These are phyloP conservation scores for Saccharomycopsis sp. DNA, from an alignment of 805 yeast species.

Conservation along the genomic window DNA sequence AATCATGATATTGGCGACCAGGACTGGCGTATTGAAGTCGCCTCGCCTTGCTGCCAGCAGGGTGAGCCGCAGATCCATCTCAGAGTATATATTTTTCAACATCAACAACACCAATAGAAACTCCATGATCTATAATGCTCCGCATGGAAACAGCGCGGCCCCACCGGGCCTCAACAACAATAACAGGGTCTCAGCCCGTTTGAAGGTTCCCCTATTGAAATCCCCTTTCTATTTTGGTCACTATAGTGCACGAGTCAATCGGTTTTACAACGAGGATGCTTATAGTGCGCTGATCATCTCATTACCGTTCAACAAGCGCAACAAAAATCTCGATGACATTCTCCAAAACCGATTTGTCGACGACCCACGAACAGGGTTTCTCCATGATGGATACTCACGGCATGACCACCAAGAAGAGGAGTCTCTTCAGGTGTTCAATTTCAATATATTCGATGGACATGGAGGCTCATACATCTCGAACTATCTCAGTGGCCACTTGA, in stretches of 20 bases:
- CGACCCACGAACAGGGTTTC: not conserved
- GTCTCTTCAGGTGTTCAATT: slow-evolving; percentile 46
- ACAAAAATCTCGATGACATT: slow-evolving; percentile 23
- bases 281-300: slow-evolving; percentile 59
- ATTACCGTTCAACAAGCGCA: slow-evolving; percentile 31
- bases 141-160: not conserved
- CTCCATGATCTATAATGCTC: not conserved
- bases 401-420: slow-evolving; percentile 6
- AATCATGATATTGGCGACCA: not conserved
- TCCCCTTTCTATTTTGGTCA: slow-evolving; percentile 78
- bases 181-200: slow-evolving; percentile 15
- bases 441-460: slow-evolving; percentile 88
- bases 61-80: slow-evolving; percentile 1
- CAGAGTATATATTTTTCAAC: slow-evolving; percentile 12
- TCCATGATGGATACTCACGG: slow-evolving; percentile 16
- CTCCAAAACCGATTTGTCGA: slow-evolving; percentile 17
- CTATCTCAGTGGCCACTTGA: slow-evolving; percentile 50
- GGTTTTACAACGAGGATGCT: slow-evolving; percentile 76
- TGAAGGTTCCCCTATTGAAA: slow-evolving; percentile 32
- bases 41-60: not conserved
- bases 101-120: slow-evolving; percentile 1
- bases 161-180: slow-evolving; percentile 4
- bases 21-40: not conserved
- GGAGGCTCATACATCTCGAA: slow-evolving; percentile 77
- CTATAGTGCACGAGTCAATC: slow-evolving; percentile 63